phyloP scores from a whole-genome alignment of 164 flowering plant species.

The Akebia trifoliata region DNA sequence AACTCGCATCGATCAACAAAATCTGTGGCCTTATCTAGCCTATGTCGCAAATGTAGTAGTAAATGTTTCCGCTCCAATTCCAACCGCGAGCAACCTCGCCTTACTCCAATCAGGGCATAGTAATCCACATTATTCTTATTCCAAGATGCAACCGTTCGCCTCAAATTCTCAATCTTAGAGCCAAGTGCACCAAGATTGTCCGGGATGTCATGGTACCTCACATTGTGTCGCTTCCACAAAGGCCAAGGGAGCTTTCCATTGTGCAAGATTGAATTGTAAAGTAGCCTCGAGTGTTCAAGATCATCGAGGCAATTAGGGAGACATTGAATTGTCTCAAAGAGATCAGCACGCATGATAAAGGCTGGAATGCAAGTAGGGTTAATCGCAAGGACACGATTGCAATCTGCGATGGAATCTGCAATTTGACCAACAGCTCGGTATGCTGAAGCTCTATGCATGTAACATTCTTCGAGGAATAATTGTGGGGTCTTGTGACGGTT shows the following conservation, averaged over 20 bases:
- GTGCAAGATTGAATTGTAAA: conserved; percentile 72
- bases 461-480: conserved; percentile 84
- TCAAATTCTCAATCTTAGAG: conserved; percentile 52
- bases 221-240: conserved; percentile 60
- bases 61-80: conserved; percentile 82
- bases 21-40: conserved; percentile 61
- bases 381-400: conserved; percentile 72
- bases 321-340: conserved; percentile 69
- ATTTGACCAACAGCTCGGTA: conserved; percentile 62
- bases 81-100: conserved; percentile 82
- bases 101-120: conserved; percentile 64
- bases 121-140: conserved; percentile 77
- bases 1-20: conserved; percentile 83
- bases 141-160: conserved; percentile 59
- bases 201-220: conserved; percentile 64
- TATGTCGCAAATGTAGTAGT: conserved; percentile 58
- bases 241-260: conserved; percentile 84
- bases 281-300: conserved; percentile 80
- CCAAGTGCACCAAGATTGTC: conserved; percentile 53
- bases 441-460: conserved; percentile 71
- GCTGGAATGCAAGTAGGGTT: conserved; percentile 76
- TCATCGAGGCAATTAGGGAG: conserved; percentile 81
- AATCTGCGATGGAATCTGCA: conserved; percentile 83
- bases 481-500: conserved; percentile 82
- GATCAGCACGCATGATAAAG: conserved; percentile 53